Percentiles rank a stretch among this genome's conserved stretches.
Evolutionary conservation across 225 moss, liverwort and hornwort genomes (phyloP).

Genomic region (Sphagnum contortum): DNA sequence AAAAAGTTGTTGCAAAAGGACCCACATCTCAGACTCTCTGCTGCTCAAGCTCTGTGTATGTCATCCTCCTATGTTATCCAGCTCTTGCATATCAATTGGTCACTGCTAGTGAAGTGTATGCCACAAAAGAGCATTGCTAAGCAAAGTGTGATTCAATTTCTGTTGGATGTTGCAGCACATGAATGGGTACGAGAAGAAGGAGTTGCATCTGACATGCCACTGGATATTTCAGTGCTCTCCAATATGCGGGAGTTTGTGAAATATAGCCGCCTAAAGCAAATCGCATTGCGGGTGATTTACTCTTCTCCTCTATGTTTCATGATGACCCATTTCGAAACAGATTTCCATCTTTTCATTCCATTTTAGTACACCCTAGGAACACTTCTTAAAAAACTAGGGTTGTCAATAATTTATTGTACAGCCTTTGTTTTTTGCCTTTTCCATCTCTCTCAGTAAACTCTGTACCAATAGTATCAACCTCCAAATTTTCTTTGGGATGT

Average conservation of each 20-base stretch:
- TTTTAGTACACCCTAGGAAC: no score
- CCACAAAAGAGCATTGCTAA: no score
- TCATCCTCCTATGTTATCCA: not conserved
- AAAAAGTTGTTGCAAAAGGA: conserved; percentile 45
- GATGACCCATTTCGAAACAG: no score
- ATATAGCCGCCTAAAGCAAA: conserved; percentile 88
- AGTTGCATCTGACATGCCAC: conserved; percentile 73
- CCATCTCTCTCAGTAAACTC: no score
- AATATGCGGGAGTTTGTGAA: conserved; percentile 98
- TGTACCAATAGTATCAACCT: no score
- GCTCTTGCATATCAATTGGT: no score
- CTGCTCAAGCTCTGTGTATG: conserved; percentile 41
- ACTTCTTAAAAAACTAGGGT: no score
- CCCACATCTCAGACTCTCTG: conserved; percentile 33
- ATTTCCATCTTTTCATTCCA: no score
- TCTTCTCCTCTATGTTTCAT: no score
- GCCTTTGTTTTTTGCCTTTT: no score
- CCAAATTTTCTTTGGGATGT: no score
- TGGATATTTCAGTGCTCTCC: conserved; percentile 89
- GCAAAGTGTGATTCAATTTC: not conserved
- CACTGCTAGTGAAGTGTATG: not conserved
- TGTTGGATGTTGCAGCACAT: conserved; percentile 44
- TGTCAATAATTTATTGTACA: no score
- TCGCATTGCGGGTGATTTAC: conserved; percentile 64
- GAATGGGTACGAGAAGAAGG: conserved; percentile 94